Conservation (phyloP, 306 rosid genomes). For the Prunus salicina region DNA sequence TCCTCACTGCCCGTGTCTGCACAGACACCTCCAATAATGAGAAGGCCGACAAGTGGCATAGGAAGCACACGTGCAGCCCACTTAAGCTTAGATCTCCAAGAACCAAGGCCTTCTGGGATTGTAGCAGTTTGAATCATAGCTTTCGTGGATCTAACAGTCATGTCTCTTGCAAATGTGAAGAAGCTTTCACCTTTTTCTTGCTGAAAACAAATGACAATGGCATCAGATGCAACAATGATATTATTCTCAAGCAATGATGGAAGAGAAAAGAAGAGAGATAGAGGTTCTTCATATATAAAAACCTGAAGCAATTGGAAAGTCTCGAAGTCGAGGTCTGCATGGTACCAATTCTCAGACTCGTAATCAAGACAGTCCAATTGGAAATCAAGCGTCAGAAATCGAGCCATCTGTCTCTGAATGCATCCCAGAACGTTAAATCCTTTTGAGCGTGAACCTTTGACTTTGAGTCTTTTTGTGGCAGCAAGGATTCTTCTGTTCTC, state of each 20-base stretch:
- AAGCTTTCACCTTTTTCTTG: constrained; percentile 86
- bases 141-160: constrained; percentile 83
- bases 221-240: constrained; percentile 8
- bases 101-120: constrained; percentile 73
- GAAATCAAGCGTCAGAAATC: constrained; percentile 70
- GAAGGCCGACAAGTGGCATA: constrained; percentile 93
- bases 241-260: neutral
- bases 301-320: constrained; percentile 92
- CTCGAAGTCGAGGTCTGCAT: constrained; percentile 96
- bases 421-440: constrained; percentile 81
- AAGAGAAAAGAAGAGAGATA: no score
- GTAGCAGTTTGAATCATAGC: constrained; percentile 62
- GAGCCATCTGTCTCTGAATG: constrained; percentile 96
- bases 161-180: constrained; percentile 85
- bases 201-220: constrained; percentile 39
- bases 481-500: constrained; percentile 53
- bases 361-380: constrained; percentile 86
- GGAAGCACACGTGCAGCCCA: constrained; percentile 98
- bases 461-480: constrained; percentile 48
- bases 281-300: neutral
- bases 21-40: constrained; percentile 75
- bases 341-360: constrained; percentile 73
- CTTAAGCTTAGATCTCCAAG: constrained; percentile 83
- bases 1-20: constrained; percentile 62
- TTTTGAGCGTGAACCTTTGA: constrained; percentile 47